Base-by-base conservation (phyloP, 2,329 filamentous ascomycete genomes). In the Aspergillus ustus region DNA sequence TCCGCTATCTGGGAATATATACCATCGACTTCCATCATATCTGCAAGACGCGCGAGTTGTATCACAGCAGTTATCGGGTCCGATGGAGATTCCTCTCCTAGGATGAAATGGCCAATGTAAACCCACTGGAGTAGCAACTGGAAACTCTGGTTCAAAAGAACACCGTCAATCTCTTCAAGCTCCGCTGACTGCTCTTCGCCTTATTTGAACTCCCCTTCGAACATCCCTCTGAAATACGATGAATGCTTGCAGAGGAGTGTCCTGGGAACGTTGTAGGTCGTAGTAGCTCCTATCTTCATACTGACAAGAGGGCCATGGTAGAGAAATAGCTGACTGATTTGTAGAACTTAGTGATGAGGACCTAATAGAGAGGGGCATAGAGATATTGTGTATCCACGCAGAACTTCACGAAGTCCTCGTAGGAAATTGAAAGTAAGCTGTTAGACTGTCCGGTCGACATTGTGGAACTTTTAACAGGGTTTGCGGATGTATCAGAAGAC, bases 61-160 rank as follows among this genome's bases (percentile, higher is more conserved):
- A 66, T 59, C 1, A 56, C 11, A 20, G 62, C 62, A n/a, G 58
- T 29, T 13, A 68, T 66, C 6, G 51, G 40, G 2, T 56, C 51
- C 28, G 2, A 6, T 17, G 44, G 40, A n/a, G 43, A 29, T 29
- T 58, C 20, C 1, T 55, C 45, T 2, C 46, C 57, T 6, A 69
- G 62, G 0, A 40, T 49, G 25, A 66, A 7, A 5, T 13, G 20
- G 15, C 59, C 40, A 2, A 28, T 20, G 34, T 69, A 66, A 17
- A 68, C 29, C 63, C 65, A 68, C 51, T 65, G 63, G 11, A 64
- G 9, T 1, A 68, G 49, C 6, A 62, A 48, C 37, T 66, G 46
- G 25, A 69, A 25, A 15, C 63, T 62, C 8, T 34, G 59, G 15
- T 44, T 46, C 1, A 61, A 65, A 2, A 67, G 13, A 11, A 59